Evolutionary conservation across 176 grass and related monocot species (phyloP), one percentile per base, ranked within the genome.

Genomic region (Aegilops bicornis): DNA sequence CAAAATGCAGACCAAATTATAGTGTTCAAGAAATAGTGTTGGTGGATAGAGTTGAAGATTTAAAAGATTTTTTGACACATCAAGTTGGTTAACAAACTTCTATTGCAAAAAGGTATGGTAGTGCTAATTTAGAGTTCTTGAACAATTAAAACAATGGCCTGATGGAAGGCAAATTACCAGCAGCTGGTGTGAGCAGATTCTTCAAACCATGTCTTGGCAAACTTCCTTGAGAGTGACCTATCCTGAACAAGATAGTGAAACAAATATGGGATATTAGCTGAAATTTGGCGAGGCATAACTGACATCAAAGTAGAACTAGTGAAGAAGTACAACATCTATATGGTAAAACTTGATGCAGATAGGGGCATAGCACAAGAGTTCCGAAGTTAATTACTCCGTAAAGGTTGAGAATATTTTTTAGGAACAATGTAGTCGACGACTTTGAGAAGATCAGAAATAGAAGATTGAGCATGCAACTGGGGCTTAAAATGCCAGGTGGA

Each of bases 171-270:
- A 86, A 86, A 79, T 42, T 91, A 98, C 97, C 93, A 79, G 94
- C 85, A 83, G 88, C 36, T 48, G 93, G 89, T 92, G 87, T 89
- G 52, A 92, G 66, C 47, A 93, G 89, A 90, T 87, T 94, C 54
- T 66, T 82, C 12, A 54, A 73, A 87, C 60, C 83, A 76, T 85
- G 84, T 75, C 86, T 90, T 73, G 72, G 84, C 78, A 62, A 82
- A 70, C 29, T 91, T 64, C 85, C 90, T 76, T 84, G 78, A 72
- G 85, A 64, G 82, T 58, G 54, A 78, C 82, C 71, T 79, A 94
- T 86, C 86, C 97, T 98, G 89, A 88, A 81, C 17, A 89, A 76
- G 35, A 85, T 20, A 87, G 27, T 6, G 86, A 74, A 36, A 80
- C 25, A 52, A 78, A 73, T 81, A 60, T 65, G 36, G 23, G 69